Percentiles rank a stretch among this genome's conserved stretches.
phyloP scores from a whole-genome alignment of 805 yeast species.

The Teunomyces stri region DNA sequence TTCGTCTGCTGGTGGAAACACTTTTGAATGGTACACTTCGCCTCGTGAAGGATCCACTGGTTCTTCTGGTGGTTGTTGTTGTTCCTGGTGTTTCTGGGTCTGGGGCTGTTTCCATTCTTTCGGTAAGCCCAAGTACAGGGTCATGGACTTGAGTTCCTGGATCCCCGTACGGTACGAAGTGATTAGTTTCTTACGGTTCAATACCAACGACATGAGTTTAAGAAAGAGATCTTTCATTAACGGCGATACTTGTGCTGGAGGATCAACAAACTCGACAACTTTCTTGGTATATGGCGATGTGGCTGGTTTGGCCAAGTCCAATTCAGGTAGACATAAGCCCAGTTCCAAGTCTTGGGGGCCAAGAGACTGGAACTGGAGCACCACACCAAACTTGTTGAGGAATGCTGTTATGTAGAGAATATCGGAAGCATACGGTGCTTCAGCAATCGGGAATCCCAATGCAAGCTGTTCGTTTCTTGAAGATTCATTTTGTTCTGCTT shows the following conservation, averaged over 20 bases:
- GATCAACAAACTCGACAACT: neutral
- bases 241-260: conserved; percentile 17
- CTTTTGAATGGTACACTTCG: conserved; percentile 11
- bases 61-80: conserved; percentile 6
- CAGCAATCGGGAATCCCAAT: conserved; percentile 29
- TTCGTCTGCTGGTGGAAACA: neutral
- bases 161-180: conserved; percentile 28
- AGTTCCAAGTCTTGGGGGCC: conserved; percentile 40
- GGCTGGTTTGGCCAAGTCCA: conserved; percentile 2
- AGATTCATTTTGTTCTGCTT: conserved; percentile 10
- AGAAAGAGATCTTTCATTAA: conserved; percentile 34
- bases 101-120: conserved; percentile 34
- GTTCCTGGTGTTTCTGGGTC: conserved; percentile 5
- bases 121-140: conserved; percentile 32
- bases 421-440: conserved; percentile 30
- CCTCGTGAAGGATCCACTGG: conserved; percentile 27
- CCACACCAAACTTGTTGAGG: conserved; percentile 28
- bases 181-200: conserved; percentile 32
- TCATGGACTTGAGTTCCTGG: conserved; percentile 30
- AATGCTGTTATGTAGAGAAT: conserved; percentile 32
- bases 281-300: neutral
- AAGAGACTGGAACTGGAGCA: conserved; percentile 19
- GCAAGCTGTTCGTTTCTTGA: conserved; percentile 27
- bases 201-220: conserved; percentile 30
- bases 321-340: conserved; percentile 28